These are phyloP conservation scores for Phytopythium vexans DNA, from an alignment of 352 stramenopile species.

Conservation along the genomic window DNA sequence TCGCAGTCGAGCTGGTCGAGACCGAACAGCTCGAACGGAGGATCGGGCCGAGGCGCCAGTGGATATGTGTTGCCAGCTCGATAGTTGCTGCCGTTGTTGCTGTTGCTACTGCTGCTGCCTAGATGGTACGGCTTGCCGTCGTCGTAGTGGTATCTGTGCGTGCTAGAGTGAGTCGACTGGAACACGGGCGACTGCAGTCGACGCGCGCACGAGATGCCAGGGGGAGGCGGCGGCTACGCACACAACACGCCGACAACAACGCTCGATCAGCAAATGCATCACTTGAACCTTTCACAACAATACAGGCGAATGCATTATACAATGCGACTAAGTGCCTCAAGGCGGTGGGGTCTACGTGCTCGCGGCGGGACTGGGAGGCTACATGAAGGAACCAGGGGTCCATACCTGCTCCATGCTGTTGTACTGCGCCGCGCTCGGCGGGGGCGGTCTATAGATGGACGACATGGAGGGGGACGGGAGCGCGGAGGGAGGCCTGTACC, in stretches of 20 bases:
- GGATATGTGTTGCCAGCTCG: background rate
- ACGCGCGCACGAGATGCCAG: background rate
- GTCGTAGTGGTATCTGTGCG: too few relatives aligned
- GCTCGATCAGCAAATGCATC: too few relatives aligned
- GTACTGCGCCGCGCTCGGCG: slow-evolving; percentile 39
- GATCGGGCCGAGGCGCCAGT: slow-evolving; percentile 4
- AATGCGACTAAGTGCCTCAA: slow-evolving; percentile 21
- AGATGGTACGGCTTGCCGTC: too few relatives aligned
- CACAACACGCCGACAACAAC: too few relatives aligned
- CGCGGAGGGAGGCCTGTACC: slow-evolving; percentile 37
- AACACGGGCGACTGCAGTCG: slow-evolving; percentile 5
- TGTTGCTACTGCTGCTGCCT: background rate
- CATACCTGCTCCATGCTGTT: slow-evolving; percentile 65
- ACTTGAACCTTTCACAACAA: too few relatives aligned
- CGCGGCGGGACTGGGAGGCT: slow-evolving; percentile 18
- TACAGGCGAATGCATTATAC: too few relatives aligned
- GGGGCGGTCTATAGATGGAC: slow-evolving; percentile 38
- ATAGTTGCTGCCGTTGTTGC: background rate
- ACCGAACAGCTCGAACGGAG: slow-evolving; percentile 19
- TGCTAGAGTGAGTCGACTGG: background rate
- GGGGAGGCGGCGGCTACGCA: too few relatives aligned
- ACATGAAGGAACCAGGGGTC: slow-evolving; percentile 18
- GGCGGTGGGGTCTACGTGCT: slow-evolving; percentile 16
- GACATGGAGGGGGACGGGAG: slow-evolving; percentile 3
- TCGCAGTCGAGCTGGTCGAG: slow-evolving; percentile 18